Conservation (phyloP, 2,329 filamentous ascomycete genomes). For the Cercospora sp. region DNA sequence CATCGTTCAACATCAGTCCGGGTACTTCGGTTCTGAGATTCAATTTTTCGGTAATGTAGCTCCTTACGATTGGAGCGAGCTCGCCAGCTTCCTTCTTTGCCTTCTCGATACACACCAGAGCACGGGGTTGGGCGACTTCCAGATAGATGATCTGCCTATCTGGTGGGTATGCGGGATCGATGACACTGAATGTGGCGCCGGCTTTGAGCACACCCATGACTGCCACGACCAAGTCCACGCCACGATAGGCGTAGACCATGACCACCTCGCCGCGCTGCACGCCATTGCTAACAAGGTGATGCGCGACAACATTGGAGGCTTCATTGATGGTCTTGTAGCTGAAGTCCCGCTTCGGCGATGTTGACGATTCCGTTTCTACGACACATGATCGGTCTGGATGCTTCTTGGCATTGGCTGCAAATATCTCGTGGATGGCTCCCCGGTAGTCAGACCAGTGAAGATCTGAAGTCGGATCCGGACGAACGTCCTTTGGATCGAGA, state of each 20-base stretch:
- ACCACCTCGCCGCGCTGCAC: slow-evolving; percentile 80
- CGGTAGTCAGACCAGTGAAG: slow-evolving; percentile 67
- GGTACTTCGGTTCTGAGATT: slow-evolving; percentile 73
- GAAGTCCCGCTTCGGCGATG: slow-evolving; percentile 54
- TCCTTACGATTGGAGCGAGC: slow-evolving; percentile 59
- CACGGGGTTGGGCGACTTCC: slow-evolving; percentile 72
- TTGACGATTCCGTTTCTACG: slow-evolving; percentile 61
- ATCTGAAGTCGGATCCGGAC: slow-evolving; percentile 65
- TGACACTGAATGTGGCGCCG: slow-evolving; percentile 61
- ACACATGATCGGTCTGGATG: slow-evolving; percentile 70
- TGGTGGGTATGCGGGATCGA: slow-evolving; percentile 82
- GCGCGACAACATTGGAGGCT: slow-evolving; percentile 75
- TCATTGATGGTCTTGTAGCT: slow-evolving; percentile 86
- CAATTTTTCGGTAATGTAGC: slow-evolving; percentile 72
- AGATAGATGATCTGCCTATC: slow-evolving; percentile 80
- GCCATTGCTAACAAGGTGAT: slow-evolving; percentile 74
- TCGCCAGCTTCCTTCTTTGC: slow-evolving; percentile 68
- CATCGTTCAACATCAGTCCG: slow-evolving; percentile 67
- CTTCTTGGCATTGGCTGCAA: slow-evolving; percentile 63
- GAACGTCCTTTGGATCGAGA: slow-evolving; percentile 32
- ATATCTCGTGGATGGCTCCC: slow-evolving; percentile 70
- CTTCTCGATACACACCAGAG: slow-evolving; percentile 70
- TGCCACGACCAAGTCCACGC: slow-evolving; percentile 73
- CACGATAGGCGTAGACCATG: slow-evolving; percentile 85
- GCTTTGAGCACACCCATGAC: slow-evolving; percentile 72